Percentiles rank a stretch among this genome's conserved stretches.
These are phyloP conservation scores for Hyaloscypha bicolor DNA, from an alignment of 495 filamentous ascomycete species.

Conservation along the genomic window DNA sequence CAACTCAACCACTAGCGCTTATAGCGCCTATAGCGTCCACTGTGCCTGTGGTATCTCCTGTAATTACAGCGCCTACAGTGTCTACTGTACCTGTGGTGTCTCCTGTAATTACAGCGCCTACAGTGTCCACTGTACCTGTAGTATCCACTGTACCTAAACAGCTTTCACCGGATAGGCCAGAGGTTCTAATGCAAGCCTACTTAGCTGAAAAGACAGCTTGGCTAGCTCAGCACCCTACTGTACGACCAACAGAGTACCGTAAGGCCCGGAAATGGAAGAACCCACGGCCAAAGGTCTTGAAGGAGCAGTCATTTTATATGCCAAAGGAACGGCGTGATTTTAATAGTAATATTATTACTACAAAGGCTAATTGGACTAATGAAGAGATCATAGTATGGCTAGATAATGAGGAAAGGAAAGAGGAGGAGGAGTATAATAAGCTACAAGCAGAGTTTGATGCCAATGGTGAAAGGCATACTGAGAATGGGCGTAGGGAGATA, in stretches of 20 bases:
- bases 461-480: constrained; percentile 5
- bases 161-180: too few relatives aligned
- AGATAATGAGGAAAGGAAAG: constrained; percentile 7
- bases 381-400: background rate
- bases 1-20: constrained; percentile 3
- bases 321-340: constrained; percentile 14
- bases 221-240: constrained; percentile 13
- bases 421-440: constrained; percentile 5
- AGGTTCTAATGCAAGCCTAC: background rate
- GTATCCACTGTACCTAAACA: background rate
- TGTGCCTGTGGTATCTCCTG: too few relatives aligned
- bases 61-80: constrained; percentile 10
- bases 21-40: constrained; percentile 17
- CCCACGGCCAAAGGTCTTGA: constrained; percentile 13
- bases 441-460: constrained; percentile 11
- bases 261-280: constrained; percentile 14
- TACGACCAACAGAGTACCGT: constrained; percentile 10
- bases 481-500: constrained; percentile 12
- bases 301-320: constrained; percentile 8
- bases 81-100: background rate
- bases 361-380: constrained; percentile 12
- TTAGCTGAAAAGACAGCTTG: constrained; percentile 18
- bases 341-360: constrained; percentile 9
- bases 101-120: background rate
- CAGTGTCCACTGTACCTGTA: background rate